Percentiles rank a stretch among this genome's conserved stretches.
These are phyloP conservation scores for Clavispora vitiphila DNA, from an alignment of 805 yeast genomes.

Conservation along the genomic window DNA sequence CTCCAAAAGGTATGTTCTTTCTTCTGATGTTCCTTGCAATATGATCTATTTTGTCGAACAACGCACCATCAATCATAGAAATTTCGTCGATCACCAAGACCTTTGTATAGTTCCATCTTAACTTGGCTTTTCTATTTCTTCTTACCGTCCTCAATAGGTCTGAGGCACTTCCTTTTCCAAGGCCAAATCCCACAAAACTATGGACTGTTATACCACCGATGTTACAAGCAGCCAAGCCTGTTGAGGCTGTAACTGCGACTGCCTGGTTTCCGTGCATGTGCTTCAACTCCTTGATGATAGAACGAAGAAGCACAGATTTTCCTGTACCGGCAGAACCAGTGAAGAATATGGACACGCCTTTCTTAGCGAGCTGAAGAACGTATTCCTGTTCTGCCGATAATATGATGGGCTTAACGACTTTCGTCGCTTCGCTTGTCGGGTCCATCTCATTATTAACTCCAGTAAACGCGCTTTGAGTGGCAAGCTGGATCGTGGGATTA, in stretches of 20 bases:
- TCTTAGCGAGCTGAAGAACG: constrained; percentile 58
- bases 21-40: constrained; percentile 60
- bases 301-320: constrained; percentile 64
- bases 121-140: constrained; percentile 36
- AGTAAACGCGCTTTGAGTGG: constrained; percentile 20
- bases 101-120: constrained; percentile 61
- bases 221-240: constrained; percentile 93
- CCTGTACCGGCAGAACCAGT: constrained; percentile 91
- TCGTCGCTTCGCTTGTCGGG: constrained; percentile 8
- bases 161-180: constrained; percentile 53
- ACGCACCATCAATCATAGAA: constrained; percentile 83
- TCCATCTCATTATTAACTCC: background rate
- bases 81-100: constrained; percentile 88
- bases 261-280: constrained; percentile 34
- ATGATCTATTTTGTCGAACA: constrained; percentile 69
- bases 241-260: constrained; percentile 90
- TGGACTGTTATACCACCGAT: constrained; percentile 90
- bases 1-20: constrained; percentile 74
- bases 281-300: constrained; percentile 45
- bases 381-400: constrained; percentile 55
- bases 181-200: constrained; percentile 79
- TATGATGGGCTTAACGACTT: constrained; percentile 32
- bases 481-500: constrained; percentile 24
- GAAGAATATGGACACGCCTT: constrained; percentile 55
- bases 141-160: constrained; percentile 45